Evolutionary conservation across 1,139 yeast species (phyloP).

Genomic region (Pichiaceae sp.): DNA sequence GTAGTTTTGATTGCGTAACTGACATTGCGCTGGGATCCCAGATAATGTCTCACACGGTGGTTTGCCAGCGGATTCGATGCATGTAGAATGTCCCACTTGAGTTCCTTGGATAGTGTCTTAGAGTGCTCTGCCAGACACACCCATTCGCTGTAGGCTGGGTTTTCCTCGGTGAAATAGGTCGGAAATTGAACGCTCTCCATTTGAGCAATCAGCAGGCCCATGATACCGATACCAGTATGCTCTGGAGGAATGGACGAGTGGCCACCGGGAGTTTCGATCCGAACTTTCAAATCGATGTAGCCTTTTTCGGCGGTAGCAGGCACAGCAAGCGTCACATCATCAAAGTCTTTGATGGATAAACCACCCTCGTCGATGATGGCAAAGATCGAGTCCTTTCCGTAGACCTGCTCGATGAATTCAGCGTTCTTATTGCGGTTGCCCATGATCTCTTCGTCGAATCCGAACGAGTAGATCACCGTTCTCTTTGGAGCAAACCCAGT

Average conservation of each 20-base stretch:
- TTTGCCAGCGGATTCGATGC: conserved; percentile 32
- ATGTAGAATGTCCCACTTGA: conserved; percentile 30
- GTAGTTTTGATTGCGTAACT: conserved; percentile 50
- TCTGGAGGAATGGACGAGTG: conserved; percentile 42
- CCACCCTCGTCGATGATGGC: conserved; percentile 42
- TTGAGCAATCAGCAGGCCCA: conserved; percentile 30
- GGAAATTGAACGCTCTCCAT: conserved; percentile 32
- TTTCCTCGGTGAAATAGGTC: conserved; percentile 30
- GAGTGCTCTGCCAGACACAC: conserved; percentile 39
- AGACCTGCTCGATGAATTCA: conserved; percentile 25
- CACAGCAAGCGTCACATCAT: conserved; percentile 29
- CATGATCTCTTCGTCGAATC: conserved; percentile 38
- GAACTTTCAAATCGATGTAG: conserved; percentile 30
- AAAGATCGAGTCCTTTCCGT: conserved; percentile 34
- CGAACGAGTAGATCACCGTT: conserved; percentile 36
- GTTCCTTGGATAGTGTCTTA: conserved; percentile 21
- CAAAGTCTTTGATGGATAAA: conserved; percentile 24
- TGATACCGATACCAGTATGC: conserved; percentile 39
- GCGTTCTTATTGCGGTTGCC: conserved; percentile 21
- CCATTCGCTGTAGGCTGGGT: conserved; percentile 34
- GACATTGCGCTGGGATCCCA: conserved; percentile 21
- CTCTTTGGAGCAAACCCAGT: conserved; percentile 33
- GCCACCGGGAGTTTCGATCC: conserved; percentile 38
- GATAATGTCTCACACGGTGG: conserved; percentile 26
- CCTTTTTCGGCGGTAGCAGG: conserved; percentile 46